phyloP scores from a whole-genome alignment of 1,139 yeast species.

The Geotrichum phurueaensis region DNA sequence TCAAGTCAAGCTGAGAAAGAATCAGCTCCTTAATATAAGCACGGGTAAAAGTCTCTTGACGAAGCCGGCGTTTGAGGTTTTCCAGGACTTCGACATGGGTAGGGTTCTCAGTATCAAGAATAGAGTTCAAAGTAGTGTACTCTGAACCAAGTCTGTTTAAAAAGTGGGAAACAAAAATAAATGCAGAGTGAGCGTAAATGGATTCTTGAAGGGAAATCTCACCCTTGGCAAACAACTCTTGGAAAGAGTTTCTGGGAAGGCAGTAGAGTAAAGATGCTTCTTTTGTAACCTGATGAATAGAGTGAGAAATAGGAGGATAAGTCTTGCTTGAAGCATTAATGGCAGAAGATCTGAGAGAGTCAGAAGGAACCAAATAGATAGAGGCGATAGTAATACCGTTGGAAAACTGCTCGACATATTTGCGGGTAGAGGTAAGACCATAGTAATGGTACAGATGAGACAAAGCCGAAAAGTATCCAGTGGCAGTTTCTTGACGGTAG shows the following conservation, averaged over 20 bases:
- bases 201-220: constrained; percentile 89
- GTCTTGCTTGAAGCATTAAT: constrained; percentile 34
- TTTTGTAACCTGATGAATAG: constrained; percentile 85
- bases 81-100: constrained; percentile 67
- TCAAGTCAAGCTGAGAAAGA: constrained; percentile 60
- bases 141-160: constrained; percentile 91
- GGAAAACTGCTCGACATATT: constrained; percentile 89
- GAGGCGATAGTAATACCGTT: constrained; percentile 85
- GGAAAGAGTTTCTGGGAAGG: constrained; percentile 82
- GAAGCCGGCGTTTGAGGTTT: constrained; percentile 78
- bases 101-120: constrained; percentile 57
- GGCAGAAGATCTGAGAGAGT: constrained; percentile 34
- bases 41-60: constrained; percentile 91
- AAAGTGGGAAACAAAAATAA: constrained; percentile 88
- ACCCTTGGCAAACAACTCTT: constrained; percentile 64
- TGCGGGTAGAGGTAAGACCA: constrained; percentile 76
- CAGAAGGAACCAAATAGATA: constrained; percentile 65
- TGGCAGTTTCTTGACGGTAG: constrained; percentile 75
- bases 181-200: constrained; percentile 90
- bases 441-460: constrained; percentile 86
- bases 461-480: constrained; percentile 83
- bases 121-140: constrained; percentile 59
- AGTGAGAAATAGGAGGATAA: constrained; percentile 54
- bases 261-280: constrained; percentile 92
- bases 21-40: constrained; percentile 75